Percentiles rank a stretch among this genome's conserved stretches.
These are phyloP conservation scores for Ceratobasidium sp. DNA, from an alignment of 1,284 basidiomycete species.

Conservation along the genomic window DNA sequence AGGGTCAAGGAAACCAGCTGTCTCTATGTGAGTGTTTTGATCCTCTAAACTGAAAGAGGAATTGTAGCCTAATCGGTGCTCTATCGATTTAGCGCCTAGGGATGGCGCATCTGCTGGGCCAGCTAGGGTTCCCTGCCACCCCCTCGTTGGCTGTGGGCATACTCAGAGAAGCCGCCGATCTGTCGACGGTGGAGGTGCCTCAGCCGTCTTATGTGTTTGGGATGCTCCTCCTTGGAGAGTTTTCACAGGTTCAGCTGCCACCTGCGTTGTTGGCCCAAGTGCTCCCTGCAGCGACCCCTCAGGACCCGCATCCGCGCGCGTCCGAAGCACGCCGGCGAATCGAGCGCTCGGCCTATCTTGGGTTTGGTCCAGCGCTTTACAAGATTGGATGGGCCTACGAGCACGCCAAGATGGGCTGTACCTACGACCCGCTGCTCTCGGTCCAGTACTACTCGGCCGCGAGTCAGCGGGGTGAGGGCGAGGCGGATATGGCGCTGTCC, in stretches of 20 bases:
- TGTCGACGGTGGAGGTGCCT: slow-evolving; percentile 73
- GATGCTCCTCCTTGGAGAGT: slow-evolving; percentile 83
- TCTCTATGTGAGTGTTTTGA: slow-evolving; percentile 68
- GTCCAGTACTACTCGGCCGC: slow-evolving; percentile 92
- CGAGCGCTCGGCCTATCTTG: slow-evolving; percentile 84
- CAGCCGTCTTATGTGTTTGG: slow-evolving; percentile 85
- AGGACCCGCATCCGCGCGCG: slow-evolving; percentile 46
- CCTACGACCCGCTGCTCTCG: slow-evolving; percentile 89
- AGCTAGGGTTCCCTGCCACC: slow-evolving; percentile 71
- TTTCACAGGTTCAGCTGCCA: slow-evolving; percentile 65
- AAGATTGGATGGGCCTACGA: slow-evolving; percentile 93
- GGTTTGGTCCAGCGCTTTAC: slow-evolving; percentile 90
- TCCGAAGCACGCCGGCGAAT: slow-evolving; percentile 66
- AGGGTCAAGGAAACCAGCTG: slow-evolving; percentile 74
- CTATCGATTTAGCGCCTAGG: slow-evolving; percentile 79
- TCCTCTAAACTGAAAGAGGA: slow-evolving; percentile 14
- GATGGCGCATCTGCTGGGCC: slow-evolving; percentile 89
- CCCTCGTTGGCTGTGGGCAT: slow-evolving; percentile 70
- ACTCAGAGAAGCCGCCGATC: slow-evolving; percentile 77
- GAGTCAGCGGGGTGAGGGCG: slow-evolving; percentile 83
- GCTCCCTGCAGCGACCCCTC: slow-evolving; percentile 56
- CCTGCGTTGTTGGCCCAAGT: slow-evolving; percentile 61
- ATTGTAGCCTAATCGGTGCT: not conserved
- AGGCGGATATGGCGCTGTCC: slow-evolving; percentile 94
- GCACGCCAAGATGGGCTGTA: slow-evolving; percentile 84